A percentile compares a stretch with the other conserved stretches of the same genome.
Evolutionary conservation across 192 early-diverging fungal genomes (phyloP).

Genomic region (Piromyces finnis): DNA sequence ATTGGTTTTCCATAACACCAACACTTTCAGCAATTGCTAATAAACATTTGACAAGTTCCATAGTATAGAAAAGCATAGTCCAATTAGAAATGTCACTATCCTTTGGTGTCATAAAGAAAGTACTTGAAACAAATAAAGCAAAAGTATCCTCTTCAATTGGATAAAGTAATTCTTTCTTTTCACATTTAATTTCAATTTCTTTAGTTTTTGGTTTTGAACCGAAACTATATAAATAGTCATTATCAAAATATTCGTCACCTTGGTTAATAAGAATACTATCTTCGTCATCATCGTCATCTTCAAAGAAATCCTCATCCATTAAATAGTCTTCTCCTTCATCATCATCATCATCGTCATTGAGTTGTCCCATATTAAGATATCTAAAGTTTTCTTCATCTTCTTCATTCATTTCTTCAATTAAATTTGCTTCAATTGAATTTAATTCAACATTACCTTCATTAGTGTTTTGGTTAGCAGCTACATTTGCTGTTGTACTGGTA

Average conservation of each 20-base stretch:
- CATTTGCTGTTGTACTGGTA: not conserved
- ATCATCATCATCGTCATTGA: not conserved
- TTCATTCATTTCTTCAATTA: not conserved
- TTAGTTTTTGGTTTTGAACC: not conserved
- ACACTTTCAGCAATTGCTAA: not conserved
- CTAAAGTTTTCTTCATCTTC: not conserved
- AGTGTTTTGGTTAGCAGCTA: not conserved
- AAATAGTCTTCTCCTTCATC: not conserved
- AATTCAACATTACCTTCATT: not conserved
- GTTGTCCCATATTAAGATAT: not conserved
- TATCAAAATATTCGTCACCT: not conserved
- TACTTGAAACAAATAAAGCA: not conserved
- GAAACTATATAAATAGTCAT: not conserved
- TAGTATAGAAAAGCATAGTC: not conserved
- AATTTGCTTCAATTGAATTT: not conserved
- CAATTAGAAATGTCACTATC: not conserved
- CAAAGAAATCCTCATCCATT: not conserved
- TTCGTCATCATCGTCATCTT: not conserved
- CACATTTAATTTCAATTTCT: not conserved
- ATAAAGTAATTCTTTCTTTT: not conserved
- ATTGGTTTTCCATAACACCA: not conserved
- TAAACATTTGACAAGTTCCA: not conserved
- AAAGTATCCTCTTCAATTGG: not conserved
- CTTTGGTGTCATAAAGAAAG: not conserved
- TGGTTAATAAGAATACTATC: not conserved